A percentile compares a stretch with the other conserved stretches of the same genome.
phyloP scores from a whole-genome alignment of 306 rosid species.

The Cucurbita maxima region DNA sequence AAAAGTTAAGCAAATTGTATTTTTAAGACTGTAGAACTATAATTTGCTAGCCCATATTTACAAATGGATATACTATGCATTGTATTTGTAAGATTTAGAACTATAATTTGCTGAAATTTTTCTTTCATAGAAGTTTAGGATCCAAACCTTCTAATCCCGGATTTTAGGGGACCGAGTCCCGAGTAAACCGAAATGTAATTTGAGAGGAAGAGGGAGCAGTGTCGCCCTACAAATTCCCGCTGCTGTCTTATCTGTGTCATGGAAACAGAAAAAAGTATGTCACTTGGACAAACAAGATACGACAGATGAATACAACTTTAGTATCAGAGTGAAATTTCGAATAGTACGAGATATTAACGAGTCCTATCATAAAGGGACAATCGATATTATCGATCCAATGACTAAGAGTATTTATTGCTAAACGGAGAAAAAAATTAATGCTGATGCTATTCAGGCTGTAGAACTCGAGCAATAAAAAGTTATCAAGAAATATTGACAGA shows the following conservation, averaged over 20 bases:
- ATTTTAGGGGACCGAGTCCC: slow-evolving; percentile 55
- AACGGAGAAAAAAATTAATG: not conserved
- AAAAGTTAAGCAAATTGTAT: not conserved
- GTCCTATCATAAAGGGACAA: not conserved
- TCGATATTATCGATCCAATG: not conserved
- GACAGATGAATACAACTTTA: not conserved
- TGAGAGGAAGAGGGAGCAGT: slow-evolving; percentile 58
- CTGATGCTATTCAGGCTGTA: no score
- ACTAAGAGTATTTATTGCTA: not conserved
- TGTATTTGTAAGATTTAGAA: not conserved
- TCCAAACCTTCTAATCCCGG: slow-evolving; percentile 62
- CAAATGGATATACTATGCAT: not conserved
- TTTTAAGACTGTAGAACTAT: not conserved
- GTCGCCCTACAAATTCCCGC: slow-evolving; percentile 46
- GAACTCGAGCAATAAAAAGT: not conserved
- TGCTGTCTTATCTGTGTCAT: slow-evolving; percentile 64
- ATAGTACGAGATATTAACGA: not conserved
- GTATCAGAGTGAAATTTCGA: not conserved
- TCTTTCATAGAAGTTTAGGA: not conserved
- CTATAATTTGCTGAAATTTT: not conserved
- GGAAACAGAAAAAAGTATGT: slow-evolving; percentile 7
- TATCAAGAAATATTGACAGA: slow-evolving; percentile 7
- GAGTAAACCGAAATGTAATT: slow-evolving; percentile 61
- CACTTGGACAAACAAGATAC: slow-evolving; percentile 2
- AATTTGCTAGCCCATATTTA: no score